A percentile compares a stretch with the other conserved stretches of the same genome.
These are phyloP conservation scores for Solanum peruvianum DNA, from an alignment of 257 asterid genomes.

Conservation along the genomic window DNA sequence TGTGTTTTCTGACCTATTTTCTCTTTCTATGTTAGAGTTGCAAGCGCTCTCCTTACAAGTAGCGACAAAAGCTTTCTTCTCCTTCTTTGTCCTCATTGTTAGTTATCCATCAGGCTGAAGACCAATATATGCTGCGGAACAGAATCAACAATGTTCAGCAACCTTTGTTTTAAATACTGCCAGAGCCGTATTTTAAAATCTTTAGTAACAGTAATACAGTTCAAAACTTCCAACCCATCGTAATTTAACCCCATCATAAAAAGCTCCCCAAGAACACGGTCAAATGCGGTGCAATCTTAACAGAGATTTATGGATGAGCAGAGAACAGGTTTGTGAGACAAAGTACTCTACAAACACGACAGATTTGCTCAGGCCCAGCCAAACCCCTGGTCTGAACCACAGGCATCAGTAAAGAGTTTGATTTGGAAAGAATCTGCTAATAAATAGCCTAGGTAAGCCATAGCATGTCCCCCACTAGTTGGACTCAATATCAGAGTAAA, in stretches of 20 bases:
- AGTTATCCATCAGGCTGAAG: background rate
- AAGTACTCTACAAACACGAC: background rate
- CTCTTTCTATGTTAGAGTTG: background rate
- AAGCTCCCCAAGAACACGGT: background rate
- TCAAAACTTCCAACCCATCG: background rate
- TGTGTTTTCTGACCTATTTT: background rate
- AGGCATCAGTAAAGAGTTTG: background rate
- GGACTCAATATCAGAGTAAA: background rate
- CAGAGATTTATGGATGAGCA: background rate
- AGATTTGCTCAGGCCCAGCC: background rate
- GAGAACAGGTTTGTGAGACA: background rate
- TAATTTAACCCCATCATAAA: background rate
- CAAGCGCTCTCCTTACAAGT: background rate
- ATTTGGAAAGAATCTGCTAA: background rate
- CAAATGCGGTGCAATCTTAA: background rate
- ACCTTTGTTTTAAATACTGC: background rate
- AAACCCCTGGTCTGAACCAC: background rate
- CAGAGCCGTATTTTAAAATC: background rate
- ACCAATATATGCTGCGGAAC: background rate
- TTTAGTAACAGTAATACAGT: background rate
- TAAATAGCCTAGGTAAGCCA: background rate
- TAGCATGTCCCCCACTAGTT: background rate
- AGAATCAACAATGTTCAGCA: background rate
- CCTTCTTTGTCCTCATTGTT: background rate
- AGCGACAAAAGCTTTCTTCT: background rate